Conservation (phyloP, 1,139 yeast species). For the Suhomyces atakaporum region DNA sequence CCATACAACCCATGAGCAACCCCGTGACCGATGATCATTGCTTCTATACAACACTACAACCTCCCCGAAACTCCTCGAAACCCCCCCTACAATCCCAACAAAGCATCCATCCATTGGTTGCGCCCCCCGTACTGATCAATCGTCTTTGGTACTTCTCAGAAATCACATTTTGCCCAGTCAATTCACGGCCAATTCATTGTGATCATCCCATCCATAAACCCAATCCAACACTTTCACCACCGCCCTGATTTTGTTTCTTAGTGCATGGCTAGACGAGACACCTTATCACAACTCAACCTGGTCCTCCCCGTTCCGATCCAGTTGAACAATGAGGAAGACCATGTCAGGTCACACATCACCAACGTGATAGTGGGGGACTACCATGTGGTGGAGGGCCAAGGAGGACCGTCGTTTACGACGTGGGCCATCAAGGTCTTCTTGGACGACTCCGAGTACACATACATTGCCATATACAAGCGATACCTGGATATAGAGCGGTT, state of each 20-base stretch:
- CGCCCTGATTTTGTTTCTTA: no score
- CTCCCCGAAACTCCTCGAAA: no score
- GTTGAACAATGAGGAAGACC: slow-evolving; percentile 33
- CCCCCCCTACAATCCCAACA: no score
- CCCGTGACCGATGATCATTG: no score
- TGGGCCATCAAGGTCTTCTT: slow-evolving; percentile 52
- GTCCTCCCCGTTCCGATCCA: slow-evolving; percentile 44
- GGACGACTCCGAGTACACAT: slow-evolving; percentile 46
- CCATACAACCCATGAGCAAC: no score
- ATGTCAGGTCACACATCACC: slow-evolving; percentile 26
- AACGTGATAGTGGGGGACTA: slow-evolving; percentile 44
- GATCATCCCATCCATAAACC: neutral
- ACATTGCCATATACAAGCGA: slow-evolving; percentile 53
- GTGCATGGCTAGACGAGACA: slow-evolving; percentile 8
- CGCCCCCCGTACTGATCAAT: no score
- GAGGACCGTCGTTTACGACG: slow-evolving; percentile 42
- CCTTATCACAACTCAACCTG: slow-evolving; percentile 30
- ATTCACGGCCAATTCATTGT: neutral
- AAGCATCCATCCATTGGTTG: no score
- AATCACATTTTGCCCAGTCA: no score
- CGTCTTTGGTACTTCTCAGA: no score
- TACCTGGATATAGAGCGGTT: slow-evolving; percentile 64
- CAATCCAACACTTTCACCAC: no score
- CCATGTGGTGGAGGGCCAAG: slow-evolving; percentile 41
- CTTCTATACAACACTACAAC: no score